Conservation (phyloP, 495 filamentous ascomycete genomes). For the Penicillium riverlandense region DNA sequence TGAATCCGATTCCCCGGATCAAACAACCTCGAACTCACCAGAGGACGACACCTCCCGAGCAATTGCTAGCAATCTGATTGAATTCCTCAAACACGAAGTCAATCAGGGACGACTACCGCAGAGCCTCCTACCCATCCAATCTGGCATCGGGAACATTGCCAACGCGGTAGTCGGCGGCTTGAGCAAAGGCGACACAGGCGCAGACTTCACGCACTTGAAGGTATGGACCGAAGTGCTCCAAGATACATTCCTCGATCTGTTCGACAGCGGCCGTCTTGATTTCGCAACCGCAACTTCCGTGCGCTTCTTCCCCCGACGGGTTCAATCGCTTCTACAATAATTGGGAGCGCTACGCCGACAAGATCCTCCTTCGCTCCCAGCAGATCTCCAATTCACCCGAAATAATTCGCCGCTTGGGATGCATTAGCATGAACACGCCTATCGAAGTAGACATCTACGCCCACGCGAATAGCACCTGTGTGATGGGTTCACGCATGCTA, state of each 20-base stretch:
- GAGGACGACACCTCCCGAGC: conserved; percentile 64
- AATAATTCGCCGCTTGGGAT: conserved; percentile 81
- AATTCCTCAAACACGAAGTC: conserved; percentile 82
- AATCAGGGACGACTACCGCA: conserved; percentile 65
- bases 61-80: conserved; percentile 77
- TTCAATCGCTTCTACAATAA: conserved; percentile 89
- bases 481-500: conserved; percentile 87
- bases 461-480: conserved; percentile 86
- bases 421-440: conserved; percentile 94
- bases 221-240: conserved; percentile 95
- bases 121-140: conserved; percentile 78
- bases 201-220: conserved; percentile 79
- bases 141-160: conserved; percentile 90
- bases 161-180: conserved; percentile 88
- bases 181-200: conserved; percentile 48
- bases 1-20: conserved; percentile 77
- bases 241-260: conserved; percentile 89
- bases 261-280: conserved; percentile 83
- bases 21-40: conserved; percentile 69
- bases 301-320: conserved; percentile 85
- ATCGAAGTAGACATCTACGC: conserved; percentile 94
- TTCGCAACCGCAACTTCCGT: conserved; percentile 92
- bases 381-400: conserved; percentile 89
- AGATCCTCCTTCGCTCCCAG: conserved; percentile 81
- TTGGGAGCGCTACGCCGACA: conserved; percentile 73